These are phyloP conservation scores for Mallotus japonicus DNA, from an alignment of 441 rosid genomes.

Conservation along the genomic window DNA sequence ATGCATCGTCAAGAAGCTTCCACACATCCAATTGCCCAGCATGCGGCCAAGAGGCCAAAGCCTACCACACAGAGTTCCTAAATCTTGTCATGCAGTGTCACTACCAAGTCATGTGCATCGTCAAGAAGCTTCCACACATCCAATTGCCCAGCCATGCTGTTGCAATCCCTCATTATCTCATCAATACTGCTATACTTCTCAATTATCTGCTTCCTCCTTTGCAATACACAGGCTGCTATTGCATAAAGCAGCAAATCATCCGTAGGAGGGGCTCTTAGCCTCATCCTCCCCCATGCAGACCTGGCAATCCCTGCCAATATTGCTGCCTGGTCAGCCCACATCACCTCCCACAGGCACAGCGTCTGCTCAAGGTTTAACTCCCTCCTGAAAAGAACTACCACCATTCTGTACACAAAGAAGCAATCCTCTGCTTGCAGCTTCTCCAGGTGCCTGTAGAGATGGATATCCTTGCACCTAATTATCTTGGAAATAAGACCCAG, in stretches of 20 bases:
- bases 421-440: conserved; percentile 88
- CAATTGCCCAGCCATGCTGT: conserved; percentile 78
- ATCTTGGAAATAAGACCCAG: conserved; percentile 71
- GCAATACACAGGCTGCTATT: conserved; percentile 86
- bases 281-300: conserved; percentile 72
- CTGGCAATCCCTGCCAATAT: conserved; percentile 69
- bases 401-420: conserved; percentile 92
- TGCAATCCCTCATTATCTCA: conserved; percentile 90
- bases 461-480: conserved; percentile 70
- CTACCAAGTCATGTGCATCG: conserved; percentile 88
- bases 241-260: conserved; percentile 90
- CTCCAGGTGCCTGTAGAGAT: conserved; percentile 77
- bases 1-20: conserved; percentile 94
- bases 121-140: conserved; percentile 97
- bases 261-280: conserved; percentile 78
- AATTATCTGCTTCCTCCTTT: conserved; percentile 79
- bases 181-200: conserved; percentile 87
- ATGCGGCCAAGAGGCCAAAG: too few species aligned
- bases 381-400: conserved; percentile 85
- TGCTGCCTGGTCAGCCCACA: conserved; percentile 97
- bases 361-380: conserved; percentile 82
- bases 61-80: conserved; percentile 16
- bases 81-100: conserved; percentile 69
- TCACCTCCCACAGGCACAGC: conserved; percentile 86
- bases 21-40: conserved; percentile 85